Evolutionary conservation across 2,329 filamentous ascomycete species (phyloP), one percentile per base, ranked within the genome.

Genomic region (Colletotrichum higginsianum): DNA sequence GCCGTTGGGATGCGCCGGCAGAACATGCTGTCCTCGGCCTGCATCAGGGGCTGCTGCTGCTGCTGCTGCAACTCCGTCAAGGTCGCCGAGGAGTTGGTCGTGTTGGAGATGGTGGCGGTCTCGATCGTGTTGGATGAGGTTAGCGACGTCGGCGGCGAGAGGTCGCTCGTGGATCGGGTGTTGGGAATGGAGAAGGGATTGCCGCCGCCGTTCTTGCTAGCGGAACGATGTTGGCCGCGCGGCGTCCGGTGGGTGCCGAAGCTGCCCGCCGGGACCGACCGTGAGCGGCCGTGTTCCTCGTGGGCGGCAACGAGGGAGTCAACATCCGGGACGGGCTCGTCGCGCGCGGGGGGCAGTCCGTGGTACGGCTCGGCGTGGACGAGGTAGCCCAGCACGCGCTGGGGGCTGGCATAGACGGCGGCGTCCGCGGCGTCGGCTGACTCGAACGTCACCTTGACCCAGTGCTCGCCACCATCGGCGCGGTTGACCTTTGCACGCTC

Each of bases 361-460:
- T 88, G 85, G 79, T 93, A 95, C 40, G 87, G 85, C 81, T 95
- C 92, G 47, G 92, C 93, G 76, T 89, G 90, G 35, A 95, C 90
- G 15, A 92, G 80, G 78, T 93, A 87, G 13, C 93, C 93, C 66
- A 93, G 85, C 72, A 95, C 89, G 71, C 87, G 87, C 81, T 94
- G 91, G 0, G 93, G 93, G 62, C 92, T 94, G 65, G 89, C 88
- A 78, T 88, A 92, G 52, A 91, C 83, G 26, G 93, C 93, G 13
- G 89, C 86, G 71, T 93, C 91, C 23, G 92, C 93, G 2, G 92
- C 91, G 75, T 92, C 88, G 60, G 88, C 86, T 52, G 91, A 93
- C 81, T 94, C 93, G 77, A 94, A 95, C 0, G 93, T 95, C 66
- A 95, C 86, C 80, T 95, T 95, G 77, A 98, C 94, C 96, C 96